Evolutionary conservation across 1,284 basidiomycete species (phyloP), one percentile per base, ranked within the genome.

Genomic region (Boletus smithii): DNA sequence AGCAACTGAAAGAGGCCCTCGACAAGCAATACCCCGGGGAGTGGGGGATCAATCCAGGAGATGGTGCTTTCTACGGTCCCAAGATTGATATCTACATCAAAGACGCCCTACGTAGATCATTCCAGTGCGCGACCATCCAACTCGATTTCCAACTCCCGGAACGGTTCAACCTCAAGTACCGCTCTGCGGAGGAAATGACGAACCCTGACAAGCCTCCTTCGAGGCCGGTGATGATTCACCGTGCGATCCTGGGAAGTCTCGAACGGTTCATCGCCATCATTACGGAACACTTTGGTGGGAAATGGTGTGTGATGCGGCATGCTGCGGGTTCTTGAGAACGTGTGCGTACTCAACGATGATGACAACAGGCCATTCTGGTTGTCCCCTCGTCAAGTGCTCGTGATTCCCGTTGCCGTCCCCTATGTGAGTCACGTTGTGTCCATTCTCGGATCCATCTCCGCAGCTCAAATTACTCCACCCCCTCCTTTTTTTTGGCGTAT

Each of bases 141-240:
- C 89, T 99, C 56, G 97, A 99, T 74, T 99, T 98, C 83, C 93
- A 99, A 70, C 81, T 99, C 8, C 97, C 97, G n/a, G 88, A 97
- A 65, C 86, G 93, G 42, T 99, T 99, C 78, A 88, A 97, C 70
- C 79, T 99, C 54, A 88, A 88, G 64, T 99, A 94, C 73, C 88
- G 93, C 34, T 83, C 84, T 5, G 79, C 82, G 14, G 85, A 86
- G 49, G 72, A 74, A 16, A 56, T 22, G 63, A 70, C 74, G 11
- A 75, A 72, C 42, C 70, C 79, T 14, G 80, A 83, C 55, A 77
- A 74, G 53, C 75, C 85, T 17, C 76, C 81, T 16, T 72, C 79
- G 31, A 76, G 95, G 40, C 97, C 97, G 5, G 95, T 99, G 59
- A 98, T 99, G 77, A 97, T 99, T 60, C 97, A 99, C 71, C 89